Conservation (phyloP, 2,329 filamentous ascomycete genomes). For the Metarhizium sp. region DNA sequence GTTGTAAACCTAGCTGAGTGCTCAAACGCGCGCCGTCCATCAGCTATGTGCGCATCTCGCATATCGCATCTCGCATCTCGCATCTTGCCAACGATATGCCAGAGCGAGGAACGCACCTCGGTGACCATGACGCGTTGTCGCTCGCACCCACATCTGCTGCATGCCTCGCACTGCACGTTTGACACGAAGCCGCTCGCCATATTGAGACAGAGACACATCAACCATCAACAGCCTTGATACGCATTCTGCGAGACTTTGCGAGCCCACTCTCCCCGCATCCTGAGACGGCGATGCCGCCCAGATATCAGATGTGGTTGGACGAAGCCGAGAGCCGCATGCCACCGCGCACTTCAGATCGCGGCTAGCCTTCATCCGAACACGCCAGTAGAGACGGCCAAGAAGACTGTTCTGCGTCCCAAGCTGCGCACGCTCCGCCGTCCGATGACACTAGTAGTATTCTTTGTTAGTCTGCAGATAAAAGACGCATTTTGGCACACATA, state of each 20-base stretch:
- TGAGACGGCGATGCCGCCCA: neutral
- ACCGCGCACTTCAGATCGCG: neutral
- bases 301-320: neutral
- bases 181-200: neutral
- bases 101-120: neutral
- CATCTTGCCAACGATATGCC: neutral
- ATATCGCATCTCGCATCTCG: neutral
- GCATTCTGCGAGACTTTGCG: neutral
- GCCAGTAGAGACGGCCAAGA: neutral
- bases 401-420: neutral
- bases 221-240: neutral
- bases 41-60: neutral
- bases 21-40: neutral
- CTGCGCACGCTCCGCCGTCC: neutral
- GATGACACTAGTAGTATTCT: neutral
- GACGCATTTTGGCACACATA: neutral
- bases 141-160: neutral
- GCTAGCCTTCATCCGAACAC: neutral
- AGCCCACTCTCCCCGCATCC: neutral
- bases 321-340: neutral
- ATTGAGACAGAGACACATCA: neutral
- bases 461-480: neutral
- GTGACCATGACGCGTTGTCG: neutral
- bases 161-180: neutral
- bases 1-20: too few relatives aligned